Evolutionary conservation across 441 rosid genomes (phyloP).

Genomic region (Corymbia citriodora): DNA sequence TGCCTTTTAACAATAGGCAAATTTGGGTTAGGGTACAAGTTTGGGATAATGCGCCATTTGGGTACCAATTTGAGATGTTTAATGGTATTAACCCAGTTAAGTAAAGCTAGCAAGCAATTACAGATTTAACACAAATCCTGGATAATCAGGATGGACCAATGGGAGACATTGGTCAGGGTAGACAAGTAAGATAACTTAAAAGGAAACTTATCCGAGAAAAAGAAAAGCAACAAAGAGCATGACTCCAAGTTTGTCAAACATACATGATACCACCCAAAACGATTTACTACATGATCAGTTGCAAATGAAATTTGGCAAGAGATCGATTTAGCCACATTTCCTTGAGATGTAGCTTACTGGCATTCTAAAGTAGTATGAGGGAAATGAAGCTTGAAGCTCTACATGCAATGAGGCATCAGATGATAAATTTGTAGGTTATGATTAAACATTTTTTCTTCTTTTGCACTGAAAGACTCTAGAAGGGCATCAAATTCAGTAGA

Average conservation of each 20-base stretch:
- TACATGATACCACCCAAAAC: not conserved
- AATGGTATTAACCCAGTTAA: not conserved
- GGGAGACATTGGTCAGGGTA: not conserved
- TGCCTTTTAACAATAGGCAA: not conserved
- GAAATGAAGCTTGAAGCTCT: not conserved
- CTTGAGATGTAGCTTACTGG: not conserved
- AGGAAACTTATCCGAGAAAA: not conserved
- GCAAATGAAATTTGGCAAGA: not conserved
- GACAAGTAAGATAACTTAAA: not conserved
- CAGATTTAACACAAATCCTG: not conserved
- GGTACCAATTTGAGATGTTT: not conserved
- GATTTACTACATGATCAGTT: not conserved
- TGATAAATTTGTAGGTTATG: not conserved
- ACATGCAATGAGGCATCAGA: not conserved
- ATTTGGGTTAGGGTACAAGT: not conserved
- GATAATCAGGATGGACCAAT: not conserved
- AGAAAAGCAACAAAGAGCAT: not conserved
- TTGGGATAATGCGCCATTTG: not conserved
- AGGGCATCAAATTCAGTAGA: not conserved
- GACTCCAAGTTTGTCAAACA: not conserved
- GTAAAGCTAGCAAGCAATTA: not conserved
- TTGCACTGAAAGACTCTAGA: not conserved
- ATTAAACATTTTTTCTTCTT: not conserved
- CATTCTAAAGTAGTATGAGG: not conserved
- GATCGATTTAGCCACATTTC: not conserved